A percentile compares a stretch with the other conserved stretches of the same genome.
Conservation (phyloP, 2,329 filamentous ascomycete species). For the Exophiala alcalophila region DNA sequence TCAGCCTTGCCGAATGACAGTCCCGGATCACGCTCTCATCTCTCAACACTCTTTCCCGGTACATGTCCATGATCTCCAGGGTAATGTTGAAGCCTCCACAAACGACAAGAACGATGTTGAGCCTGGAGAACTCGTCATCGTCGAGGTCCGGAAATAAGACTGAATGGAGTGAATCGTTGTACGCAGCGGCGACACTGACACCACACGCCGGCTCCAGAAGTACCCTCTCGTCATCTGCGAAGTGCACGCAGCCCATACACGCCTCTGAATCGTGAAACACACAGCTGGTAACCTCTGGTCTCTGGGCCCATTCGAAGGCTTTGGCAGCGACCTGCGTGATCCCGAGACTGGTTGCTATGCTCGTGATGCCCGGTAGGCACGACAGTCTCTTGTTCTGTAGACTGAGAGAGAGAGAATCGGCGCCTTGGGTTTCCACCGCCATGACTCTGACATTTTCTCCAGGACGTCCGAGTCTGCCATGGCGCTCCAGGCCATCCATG, state of each 20-base stretch:
- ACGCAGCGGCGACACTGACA: slow-evolving; percentile 59
- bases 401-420: slow-evolving; percentile 63
- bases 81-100: slow-evolving; percentile 14
- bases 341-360: slow-evolving; percentile 70
- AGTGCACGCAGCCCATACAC: slow-evolving; percentile 68
- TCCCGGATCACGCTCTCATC: background rate
- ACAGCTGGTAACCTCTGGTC: slow-evolving; percentile 53
- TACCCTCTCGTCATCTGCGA: slow-evolving; percentile 76
- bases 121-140: slow-evolving; percentile 5
- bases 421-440: slow-evolving; percentile 72
- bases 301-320: slow-evolving; percentile 62
- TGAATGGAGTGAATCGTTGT: slow-evolving; percentile 10
- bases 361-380: slow-evolving; percentile 64
- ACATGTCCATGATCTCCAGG: slow-evolving; percentile 9
- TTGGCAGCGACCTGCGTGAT: slow-evolving; percentile 64
- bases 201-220: slow-evolving; percentile 84
- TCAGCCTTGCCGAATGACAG: background rate
- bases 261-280: slow-evolving; percentile 74
- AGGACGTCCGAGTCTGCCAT: slow-evolving; percentile 30
- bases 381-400: slow-evolving; percentile 55
- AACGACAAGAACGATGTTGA: slow-evolving; percentile 16
- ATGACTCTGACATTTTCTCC: slow-evolving; percentile 52
- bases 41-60: background rate
- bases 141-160: background rate
- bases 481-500: slow-evolving; percentile 57